Evolutionary conservation across 169 alveolate species (phyloP), one percentile per base, ranked within the genome.

Genomic region (Cryptosporidium sp.): DNA sequence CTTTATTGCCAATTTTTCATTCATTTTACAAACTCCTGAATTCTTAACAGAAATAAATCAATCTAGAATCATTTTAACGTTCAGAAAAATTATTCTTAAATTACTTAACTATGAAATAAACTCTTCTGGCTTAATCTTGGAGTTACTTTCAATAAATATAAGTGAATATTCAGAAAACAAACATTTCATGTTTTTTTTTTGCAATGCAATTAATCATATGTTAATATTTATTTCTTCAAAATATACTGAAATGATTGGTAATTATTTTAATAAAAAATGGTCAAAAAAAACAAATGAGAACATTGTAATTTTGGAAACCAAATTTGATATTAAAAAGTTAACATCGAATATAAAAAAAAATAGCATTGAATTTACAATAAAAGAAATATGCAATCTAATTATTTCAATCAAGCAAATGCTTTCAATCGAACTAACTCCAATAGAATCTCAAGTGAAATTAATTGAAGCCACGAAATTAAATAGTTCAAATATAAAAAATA

Each of bases 191-290:
- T 53, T 73, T 35, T 73, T 73, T 56, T 73, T 52, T 8, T 10
- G 39, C 8, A 73, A 45, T 37, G n/a, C 52, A 21, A 12, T 53
- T 26, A 73, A 37, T 42, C 56, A 73, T 35, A 0, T 44, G 0
- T 16, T 73, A 23, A 6, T 37, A 31, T 53, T 73, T 51, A 33
- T 52, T 37, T 53, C 86, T 33, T 73, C 86, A 4, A 56, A 53
- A 33, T 73, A 73, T 73, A 37, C 56, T 73, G 72, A 73, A 48
- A 33, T 60, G 0, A 51, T 73, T 73, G 86, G 71, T 7, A 33
- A 6, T 35, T 53, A 29, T 42, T 18, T 73, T 9, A 58, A 4
- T 33, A 29, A 21, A 35, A 73, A 73, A 73, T 18, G 56, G 16
- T 14, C 21, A 1, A 48, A 48, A 48, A 16, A 48, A 48, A 16